Evolutionary conservation across 306 rosid species (phyloP), one percentile per base, ranked within the genome.

Genomic region (Arachis stenosperma): DNA sequence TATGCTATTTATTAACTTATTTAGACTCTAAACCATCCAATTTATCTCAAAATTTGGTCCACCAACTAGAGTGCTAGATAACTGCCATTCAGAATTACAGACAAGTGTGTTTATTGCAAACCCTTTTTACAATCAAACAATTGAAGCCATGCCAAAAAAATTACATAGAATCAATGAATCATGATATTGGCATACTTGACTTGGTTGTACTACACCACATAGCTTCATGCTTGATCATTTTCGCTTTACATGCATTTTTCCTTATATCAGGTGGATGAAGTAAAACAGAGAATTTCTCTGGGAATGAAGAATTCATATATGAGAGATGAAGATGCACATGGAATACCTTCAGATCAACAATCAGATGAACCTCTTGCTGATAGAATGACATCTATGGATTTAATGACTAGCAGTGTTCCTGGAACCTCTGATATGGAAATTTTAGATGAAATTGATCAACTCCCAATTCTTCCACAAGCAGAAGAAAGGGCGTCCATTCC

Each of bases 301-400:
- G 99, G 99, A 83, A 88, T 94, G 99, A 94, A 91, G 81, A 79
- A 80, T 66, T 80, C 89, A n/a, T 87, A 88, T 77, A 43, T 81
- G 68, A 48, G 40, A 22, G 88, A 84, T 8, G 71, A 71, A 44
- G 33, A 57, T 48, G 73, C 75, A 12, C 36, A 48, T 74, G 76
- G 83, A 69, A 76, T 36, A 43, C 63, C 75, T 52, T 53, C 65
- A n/a, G 78, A 81, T 60, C 81, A 87, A 75, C 87, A 67, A 58
- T 69, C 82, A 43, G 83, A 83, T 58, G 89, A 81, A 59, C 72
- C 54, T 69, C 40, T 47, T 50, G 69, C 51, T 70, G 87, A 85
- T 71, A 76, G 57, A 72, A 59, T 71, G 44, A 75, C 75, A 54
- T 50, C 80, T 55, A 17, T 56, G 64, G 56, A 78, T 65, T 55